Conservation (phyloP, 805 yeast genomes). For the Suhomyces vadensis region DNA sequence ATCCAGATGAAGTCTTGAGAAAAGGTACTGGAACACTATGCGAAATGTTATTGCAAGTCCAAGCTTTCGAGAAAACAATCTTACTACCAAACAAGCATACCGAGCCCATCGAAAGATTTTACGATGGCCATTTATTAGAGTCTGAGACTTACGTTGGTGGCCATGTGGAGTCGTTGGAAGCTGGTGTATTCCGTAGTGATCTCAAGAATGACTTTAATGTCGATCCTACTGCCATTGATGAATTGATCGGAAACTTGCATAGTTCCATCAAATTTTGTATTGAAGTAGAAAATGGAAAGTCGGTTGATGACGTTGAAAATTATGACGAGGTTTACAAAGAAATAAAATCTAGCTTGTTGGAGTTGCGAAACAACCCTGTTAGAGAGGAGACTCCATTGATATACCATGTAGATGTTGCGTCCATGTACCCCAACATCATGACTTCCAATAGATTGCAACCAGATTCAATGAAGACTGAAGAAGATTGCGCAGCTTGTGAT, state of each 20-base stretch:
- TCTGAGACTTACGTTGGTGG: conserved; percentile 99
- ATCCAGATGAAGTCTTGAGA: conserved; percentile 93
- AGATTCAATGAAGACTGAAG: conserved; percentile 93
- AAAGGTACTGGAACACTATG: conserved; percentile 99
- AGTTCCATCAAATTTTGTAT: conserved; percentile 80
- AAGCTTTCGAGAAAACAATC: conserved; percentile 78
- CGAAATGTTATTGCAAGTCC: conserved; percentile 96
- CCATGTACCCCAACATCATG: conserved; percentile 99
- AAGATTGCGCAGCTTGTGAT: conserved; percentile 96
- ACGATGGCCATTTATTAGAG: conserved; percentile 89
- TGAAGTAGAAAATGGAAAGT: conserved; percentile 74
- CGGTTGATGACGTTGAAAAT: conserved; percentile 75
- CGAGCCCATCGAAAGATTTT: conserved; percentile 93
- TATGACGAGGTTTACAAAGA: conserved; percentile 69
- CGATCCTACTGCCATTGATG: conserved; percentile 82
- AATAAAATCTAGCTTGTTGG: conserved; percentile 56
- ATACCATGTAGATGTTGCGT: conserved; percentile 98
- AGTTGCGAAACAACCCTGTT: conserved; percentile 58
- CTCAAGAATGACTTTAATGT: conserved; percentile 71
- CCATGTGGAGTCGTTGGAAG: conserved; percentile 95
- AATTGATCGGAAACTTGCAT: conserved; percentile 69
- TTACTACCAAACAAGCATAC: conserved; percentile 89
- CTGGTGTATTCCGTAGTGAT: conserved; percentile 96
- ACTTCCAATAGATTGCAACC: conserved; percentile 96
- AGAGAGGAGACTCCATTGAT: conserved; percentile 81